Evolutionary conservation across 441 rosid species (phyloP).

Genomic region (Adansonia gregorii): DNA sequence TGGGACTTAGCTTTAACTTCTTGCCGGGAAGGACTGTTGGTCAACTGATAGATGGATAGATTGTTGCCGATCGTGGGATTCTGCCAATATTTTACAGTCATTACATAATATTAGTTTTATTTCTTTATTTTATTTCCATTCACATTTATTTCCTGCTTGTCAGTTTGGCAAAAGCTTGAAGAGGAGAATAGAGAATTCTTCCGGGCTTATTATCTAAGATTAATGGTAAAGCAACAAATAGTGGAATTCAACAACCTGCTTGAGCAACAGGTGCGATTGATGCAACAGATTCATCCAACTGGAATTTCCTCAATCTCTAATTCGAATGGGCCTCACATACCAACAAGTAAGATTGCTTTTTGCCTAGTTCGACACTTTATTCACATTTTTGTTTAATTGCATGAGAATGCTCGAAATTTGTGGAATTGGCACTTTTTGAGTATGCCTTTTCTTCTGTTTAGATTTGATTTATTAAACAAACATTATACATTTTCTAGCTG

Average conservation of each 20-base stretch:
- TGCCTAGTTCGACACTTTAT: slow-evolving; percentile 12
- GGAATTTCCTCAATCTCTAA: slow-evolving; percentile 58
- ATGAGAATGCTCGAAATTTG: background rate
- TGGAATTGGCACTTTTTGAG: background rate
- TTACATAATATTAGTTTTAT: background rate
- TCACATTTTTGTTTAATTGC: background rate
- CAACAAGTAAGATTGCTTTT: slow-evolving; percentile 63
- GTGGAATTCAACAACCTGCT: slow-evolving; percentile 91
- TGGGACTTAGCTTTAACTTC: slow-evolving; percentile 4
- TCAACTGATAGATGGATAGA: background rate
- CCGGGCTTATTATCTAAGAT: slow-evolving; percentile 84
- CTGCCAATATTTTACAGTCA: background rate
- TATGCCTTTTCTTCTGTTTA: background rate
- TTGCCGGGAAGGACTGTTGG: background rate
- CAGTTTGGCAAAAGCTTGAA: slow-evolving; percentile 99
- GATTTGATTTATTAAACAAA: background rate
- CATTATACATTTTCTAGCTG: slow-evolving; percentile 12
- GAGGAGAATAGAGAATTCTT: slow-evolving; percentile 95
- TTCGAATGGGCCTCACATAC: slow-evolving; percentile 76
- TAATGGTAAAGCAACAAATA: slow-evolving; percentile 91
- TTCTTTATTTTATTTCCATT: background rate
- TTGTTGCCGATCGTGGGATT: slow-evolving; percentile 11
- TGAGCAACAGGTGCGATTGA: slow-evolving; percentile 82
- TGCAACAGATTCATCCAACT: slow-evolving; percentile 72
- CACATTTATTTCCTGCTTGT: slow-evolving; percentile 31